Evolutionary conservation across 306 rosid species (phyloP).

Genomic region (Abrus pulchellus): DNA sequence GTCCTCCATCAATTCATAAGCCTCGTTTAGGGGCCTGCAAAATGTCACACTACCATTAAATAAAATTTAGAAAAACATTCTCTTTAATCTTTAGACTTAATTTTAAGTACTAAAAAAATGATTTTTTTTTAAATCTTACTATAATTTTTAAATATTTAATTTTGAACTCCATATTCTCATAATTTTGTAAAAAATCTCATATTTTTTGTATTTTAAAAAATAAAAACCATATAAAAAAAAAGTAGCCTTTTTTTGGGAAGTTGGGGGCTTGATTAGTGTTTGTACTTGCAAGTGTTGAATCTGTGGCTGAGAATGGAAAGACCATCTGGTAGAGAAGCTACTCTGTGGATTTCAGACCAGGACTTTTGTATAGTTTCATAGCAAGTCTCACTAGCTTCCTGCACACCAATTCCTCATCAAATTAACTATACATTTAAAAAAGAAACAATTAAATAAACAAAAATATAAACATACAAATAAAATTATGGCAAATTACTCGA

Average conservation of each 20-base stretch:
- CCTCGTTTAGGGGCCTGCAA: conserved; percentile 49
- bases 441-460: background rate
- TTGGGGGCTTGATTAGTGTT: background rate
- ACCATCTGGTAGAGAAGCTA: conserved; percentile 58
- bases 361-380: conserved; percentile 60
- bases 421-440: background rate
- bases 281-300: conserved; percentile 64
- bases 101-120: too few species aligned
- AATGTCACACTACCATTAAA: background rate
- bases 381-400: conserved; percentile 76
- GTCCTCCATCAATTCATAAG: conserved; percentile 51
- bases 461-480: background rate
- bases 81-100: too few species aligned
- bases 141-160: too few species aligned
- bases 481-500: conserved; percentile 48
- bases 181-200: too few species aligned
- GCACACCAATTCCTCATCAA: conserved; percentile 1
- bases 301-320: conserved; percentile 58
- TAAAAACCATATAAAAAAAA: too few species aligned
- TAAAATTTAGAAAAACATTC: background rate
- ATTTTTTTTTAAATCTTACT: too few species aligned
- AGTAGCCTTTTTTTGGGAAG: too few species aligned
- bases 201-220: too few species aligned
- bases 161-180: too few species aligned
- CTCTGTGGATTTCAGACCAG: conserved; percentile 64